These are phyloP conservation scores for Hepatocystis sp. DNA, from an alignment of 169 alveolate genomes.

Conservation along the genomic window DNA sequence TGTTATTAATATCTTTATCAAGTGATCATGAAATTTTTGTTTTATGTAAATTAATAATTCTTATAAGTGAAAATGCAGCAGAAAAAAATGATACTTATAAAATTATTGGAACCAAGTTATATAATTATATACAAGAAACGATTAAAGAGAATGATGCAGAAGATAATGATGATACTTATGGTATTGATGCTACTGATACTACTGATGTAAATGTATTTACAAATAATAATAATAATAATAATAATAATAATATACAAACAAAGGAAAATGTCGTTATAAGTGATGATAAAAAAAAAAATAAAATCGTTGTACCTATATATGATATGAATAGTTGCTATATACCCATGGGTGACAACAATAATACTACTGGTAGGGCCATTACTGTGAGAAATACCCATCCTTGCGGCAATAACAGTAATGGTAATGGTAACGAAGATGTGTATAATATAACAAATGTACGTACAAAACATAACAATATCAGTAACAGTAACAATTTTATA, in stretches of 20 bases:
- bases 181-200: background rate
- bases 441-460: no score
- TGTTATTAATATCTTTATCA: slow-evolving; percentile 82
- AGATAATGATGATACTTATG: background rate
- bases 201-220: background rate
- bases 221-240: background rate
- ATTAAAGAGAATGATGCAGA: slow-evolving; percentile 8
- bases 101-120: slow-evolving; percentile 79
- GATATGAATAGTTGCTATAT: no score
- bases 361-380: no score
- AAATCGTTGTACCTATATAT: background rate
- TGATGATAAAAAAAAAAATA: background rate
- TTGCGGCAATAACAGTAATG: no score
- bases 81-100: slow-evolving; percentile 80
- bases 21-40: slow-evolving; percentile 80
- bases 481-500: background rate
- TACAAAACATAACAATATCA: no score
- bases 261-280: background rate
- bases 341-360: no score
- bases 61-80: slow-evolving; percentile 79
- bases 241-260: background rate
- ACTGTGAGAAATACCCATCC: no score
- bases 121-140: slow-evolving; percentile 78
- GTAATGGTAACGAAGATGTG: no score
- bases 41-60: slow-evolving; percentile 80